Evolutionary conservation across 345 rosid genomes (phyloP).

Genomic region (Sisymbrium altissimum): DNA sequence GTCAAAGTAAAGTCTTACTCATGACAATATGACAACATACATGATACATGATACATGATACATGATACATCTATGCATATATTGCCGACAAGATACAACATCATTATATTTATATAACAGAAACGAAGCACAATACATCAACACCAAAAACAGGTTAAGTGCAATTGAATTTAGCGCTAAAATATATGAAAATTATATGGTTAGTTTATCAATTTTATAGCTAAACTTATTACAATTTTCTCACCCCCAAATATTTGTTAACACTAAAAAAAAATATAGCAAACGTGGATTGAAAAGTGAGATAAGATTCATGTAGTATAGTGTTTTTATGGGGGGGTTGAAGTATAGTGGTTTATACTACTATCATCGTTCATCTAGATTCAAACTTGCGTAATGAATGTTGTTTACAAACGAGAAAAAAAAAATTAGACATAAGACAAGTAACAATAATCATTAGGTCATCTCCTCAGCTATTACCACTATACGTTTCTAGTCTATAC

Average conservation of each 20-base stretch:
- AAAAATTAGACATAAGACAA: not conserved
- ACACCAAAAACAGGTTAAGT: not conserved
- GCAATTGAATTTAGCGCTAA: not conserved
- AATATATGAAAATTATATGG: not conserved
- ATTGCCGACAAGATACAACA: not conserved
- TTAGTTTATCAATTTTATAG: not conserved
- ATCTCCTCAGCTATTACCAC: no score
- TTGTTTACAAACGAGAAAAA: not conserved
- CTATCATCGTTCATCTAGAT: not conserved
- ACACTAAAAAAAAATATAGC: not conserved
- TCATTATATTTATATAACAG: not conserved
- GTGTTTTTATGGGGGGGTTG: no score
- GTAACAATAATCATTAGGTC: no score
- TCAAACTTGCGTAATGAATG: not conserved
- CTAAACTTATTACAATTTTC: not conserved
- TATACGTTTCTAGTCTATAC: no score
- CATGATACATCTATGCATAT: not conserved
- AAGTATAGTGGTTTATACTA: not conserved
- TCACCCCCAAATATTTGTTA: not conserved
- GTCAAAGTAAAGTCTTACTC: slow-evolving; percentile 21
- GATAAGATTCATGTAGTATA: no score
- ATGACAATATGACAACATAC: not conserved
- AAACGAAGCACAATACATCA: not conserved
- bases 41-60: no score
- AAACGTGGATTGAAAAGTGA: no score